phyloP scores from a whole-genome alignment of 2,329 filamentous ascomycete species.

The Coniochaeta ligniaria region DNA sequence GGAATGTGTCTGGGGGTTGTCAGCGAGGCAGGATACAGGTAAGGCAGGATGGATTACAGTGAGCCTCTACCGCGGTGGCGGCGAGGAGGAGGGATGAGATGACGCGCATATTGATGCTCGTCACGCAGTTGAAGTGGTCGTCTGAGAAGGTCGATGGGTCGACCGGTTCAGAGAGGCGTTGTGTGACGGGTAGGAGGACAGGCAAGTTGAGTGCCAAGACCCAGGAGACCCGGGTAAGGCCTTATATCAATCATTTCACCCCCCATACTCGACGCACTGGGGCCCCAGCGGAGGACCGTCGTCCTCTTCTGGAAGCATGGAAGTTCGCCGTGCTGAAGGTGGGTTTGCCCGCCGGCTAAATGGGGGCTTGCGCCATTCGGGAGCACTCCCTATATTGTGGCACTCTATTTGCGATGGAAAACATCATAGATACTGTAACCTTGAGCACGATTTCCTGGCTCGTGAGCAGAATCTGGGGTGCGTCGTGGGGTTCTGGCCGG shows the following conservation, averaged over 20 bases:
- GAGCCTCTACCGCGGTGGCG: not conserved
- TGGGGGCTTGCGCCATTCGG: not conserved
- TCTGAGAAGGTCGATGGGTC: not conserved
- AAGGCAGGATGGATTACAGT: not conserved
- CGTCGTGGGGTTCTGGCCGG: not conserved
- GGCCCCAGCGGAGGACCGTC: not conserved
- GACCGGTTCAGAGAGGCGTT: not conserved
- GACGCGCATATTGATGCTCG: not conserved
- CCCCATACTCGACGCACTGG: not conserved
- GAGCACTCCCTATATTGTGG: not conserved
- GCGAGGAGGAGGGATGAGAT: not conserved
- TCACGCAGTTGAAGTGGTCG: not conserved
- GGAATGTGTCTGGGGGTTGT: slow-evolving; percentile 12
- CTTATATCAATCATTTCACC: not conserved
- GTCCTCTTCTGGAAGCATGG: not conserved
- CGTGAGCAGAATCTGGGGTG: not conserved
- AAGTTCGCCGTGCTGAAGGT: not conserved
- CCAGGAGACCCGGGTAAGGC: not conserved
- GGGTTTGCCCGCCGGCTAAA: not conserved
- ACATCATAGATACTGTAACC: not conserved
- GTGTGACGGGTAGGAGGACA: not conserved
- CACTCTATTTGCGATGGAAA: not conserved
- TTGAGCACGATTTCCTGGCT: not conserved
- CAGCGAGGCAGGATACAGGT: not conserved
- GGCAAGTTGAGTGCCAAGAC: not conserved